phyloP scores from a whole-genome alignment of 345 rosid species.

The Physaria fendleri region DNA sequence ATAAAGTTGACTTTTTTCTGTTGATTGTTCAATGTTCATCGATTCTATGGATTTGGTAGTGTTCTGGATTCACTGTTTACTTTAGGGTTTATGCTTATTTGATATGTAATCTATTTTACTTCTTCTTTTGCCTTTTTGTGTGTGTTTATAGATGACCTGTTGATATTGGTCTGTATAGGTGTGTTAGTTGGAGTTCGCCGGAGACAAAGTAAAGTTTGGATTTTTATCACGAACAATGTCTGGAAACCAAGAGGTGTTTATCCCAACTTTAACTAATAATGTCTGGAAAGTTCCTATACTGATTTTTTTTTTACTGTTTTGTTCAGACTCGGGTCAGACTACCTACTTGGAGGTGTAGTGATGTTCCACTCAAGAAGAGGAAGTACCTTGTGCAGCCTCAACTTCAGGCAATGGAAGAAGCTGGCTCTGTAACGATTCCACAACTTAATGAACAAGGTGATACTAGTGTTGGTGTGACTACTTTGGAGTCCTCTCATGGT shows the following conservation, averaged over 20 bases:
- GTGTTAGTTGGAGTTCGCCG: conserved; percentile 20
- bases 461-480: conserved; percentile 24
- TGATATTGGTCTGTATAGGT: conserved; percentile 4
- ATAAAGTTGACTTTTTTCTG: too few relatives aligned
- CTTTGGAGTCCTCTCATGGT: conserved; percentile 27
- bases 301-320: conserved; percentile 13
- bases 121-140: not conserved
- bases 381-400: conserved; percentile 41
- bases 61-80: too few relatives aligned
- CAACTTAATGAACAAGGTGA: conserved; percentile 19
- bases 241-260: conserved; percentile 56
- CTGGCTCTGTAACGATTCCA: conserved; percentile 12
- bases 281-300: not conserved
- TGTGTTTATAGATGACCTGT: not conserved
- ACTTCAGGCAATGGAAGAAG: conserved; percentile 38
- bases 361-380: conserved; percentile 85
- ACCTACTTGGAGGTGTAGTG: conserved; percentile 40
- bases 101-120: conserved; percentile 12
- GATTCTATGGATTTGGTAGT: too few relatives aligned
- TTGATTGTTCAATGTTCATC: too few relatives aligned
- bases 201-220: conserved; percentile 17
- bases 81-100: not conserved
- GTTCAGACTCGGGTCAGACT: conserved; percentile 48
- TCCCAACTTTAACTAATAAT: not conserved
- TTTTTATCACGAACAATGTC: conserved; percentile 31